A percentile compares a stretch with the other conserved stretches of the same genome.
Evolutionary conservation across 1,284 basidiomycete species (phyloP).

Genomic region (Ceraceosorus guamensis): DNA sequence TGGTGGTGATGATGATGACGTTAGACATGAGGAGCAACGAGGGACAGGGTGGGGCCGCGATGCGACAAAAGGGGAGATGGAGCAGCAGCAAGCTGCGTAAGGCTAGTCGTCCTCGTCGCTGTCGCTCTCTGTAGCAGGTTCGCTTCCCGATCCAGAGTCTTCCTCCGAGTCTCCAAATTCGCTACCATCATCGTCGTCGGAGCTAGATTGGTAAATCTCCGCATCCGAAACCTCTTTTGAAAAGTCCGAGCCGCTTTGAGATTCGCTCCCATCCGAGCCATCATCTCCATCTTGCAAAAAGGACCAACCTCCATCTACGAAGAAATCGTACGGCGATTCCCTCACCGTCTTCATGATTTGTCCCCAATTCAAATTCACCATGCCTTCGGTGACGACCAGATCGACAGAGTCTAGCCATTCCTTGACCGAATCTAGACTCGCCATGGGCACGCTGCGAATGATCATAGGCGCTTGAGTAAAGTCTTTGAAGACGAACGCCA

Average conservation of each 20-base stretch:
- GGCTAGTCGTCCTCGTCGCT: no score
- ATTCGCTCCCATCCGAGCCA: slow-evolving; percentile 43
- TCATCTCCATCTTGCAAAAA: slow-evolving; percentile 59
- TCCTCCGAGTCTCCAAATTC: slow-evolving; percentile 52
- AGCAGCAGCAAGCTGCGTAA: no score
- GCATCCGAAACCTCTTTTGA: slow-evolving; percentile 36
- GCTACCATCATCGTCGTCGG: slow-evolving; percentile 61
- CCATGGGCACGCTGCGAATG: slow-evolving; percentile 41
- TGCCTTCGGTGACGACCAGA: slow-evolving; percentile 89
- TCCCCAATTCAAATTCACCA: slow-evolving; percentile 95
- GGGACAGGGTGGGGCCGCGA: no score
- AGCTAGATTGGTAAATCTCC: slow-evolving; percentile 16
- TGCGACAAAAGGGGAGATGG: no score
- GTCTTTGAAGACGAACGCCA: slow-evolving; percentile 93
- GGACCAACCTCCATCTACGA: slow-evolving; percentile 88
- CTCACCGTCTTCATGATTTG: slow-evolving; percentile 62
- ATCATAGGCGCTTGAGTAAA: slow-evolving; percentile 81
- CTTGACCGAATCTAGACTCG: slow-evolving; percentile 43
- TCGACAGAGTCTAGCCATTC: slow-evolving; percentile 86
- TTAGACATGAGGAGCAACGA: no score
- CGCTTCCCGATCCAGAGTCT: not conserved
- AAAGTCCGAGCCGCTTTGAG: slow-evolving; percentile 43
- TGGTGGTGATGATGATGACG: no score
- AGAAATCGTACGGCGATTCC: slow-evolving; percentile 82
- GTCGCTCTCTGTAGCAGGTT: no score